Evolutionary conservation across 352 stramenopile species (phyloP).

Genomic region (Globisporangium iwayamae): DNA sequence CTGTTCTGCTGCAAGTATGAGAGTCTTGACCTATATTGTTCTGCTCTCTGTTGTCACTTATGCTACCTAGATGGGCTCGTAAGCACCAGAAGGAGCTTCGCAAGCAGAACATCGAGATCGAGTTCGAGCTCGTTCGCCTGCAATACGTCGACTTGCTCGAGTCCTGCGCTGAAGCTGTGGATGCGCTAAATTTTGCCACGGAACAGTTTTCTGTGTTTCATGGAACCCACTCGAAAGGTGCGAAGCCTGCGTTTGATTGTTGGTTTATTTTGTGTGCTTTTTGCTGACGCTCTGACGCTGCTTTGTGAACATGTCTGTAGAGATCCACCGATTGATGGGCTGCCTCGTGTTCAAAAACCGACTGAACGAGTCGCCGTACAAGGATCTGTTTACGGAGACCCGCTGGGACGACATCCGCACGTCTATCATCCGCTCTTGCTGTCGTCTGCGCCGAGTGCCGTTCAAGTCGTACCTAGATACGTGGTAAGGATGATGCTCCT

Average conservation of each 20-base stretch:
- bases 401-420: conserved; percentile 75
- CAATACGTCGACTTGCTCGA: conserved; percentile 80
- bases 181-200: conserved; percentile 63
- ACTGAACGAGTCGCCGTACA: conserved; percentile 75
- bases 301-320: conserved; percentile 18
- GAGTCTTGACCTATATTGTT: neutral
- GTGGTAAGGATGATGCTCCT: conserved; percentile 41
- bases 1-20: neutral
- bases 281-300: neutral
- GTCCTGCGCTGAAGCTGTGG: conserved; percentile 57
- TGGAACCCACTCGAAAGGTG: conserved; percentile 53
- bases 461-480: conserved; percentile 71
- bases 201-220: conserved; percentile 65
- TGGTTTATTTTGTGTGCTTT: neutral
- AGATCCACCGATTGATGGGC: conserved; percentile 77
- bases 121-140: conserved; percentile 81
- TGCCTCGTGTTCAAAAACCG: conserved; percentile 76
- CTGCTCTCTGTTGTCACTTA: conserved; percentile 3
- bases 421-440: conserved; percentile 69
- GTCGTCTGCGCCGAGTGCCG: conserved; percentile 63
- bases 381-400: conserved; percentile 61
- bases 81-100: conserved; percentile 49
- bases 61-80: conserved; percentile 49
- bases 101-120: conserved; percentile 58
- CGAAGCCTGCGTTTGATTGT: neutral